These are phyloP conservation scores for Codiaeum variegatum DNA, from an alignment of 441 rosid species.

Conservation along the genomic window DNA sequence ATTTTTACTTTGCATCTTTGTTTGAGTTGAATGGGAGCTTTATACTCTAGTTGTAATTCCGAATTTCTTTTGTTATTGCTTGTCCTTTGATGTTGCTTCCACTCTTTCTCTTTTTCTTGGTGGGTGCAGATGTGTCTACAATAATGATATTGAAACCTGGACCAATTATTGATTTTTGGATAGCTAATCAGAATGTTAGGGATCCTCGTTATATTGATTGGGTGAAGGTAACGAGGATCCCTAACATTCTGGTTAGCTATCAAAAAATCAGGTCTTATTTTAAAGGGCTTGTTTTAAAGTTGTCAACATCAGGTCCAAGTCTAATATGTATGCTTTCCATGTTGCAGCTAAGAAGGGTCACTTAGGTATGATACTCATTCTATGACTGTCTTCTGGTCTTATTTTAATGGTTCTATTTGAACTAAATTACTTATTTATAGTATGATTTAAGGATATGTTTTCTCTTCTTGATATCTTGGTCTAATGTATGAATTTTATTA, in stretches of 20 bases:
- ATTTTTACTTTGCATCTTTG: too few relatives aligned
- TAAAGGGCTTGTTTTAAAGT: too few relatives aligned
- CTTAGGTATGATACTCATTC: conserved; percentile 47
- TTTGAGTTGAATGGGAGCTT: not conserved
- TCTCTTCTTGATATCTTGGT: too few relatives aligned
- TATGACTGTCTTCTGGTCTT: not conserved
- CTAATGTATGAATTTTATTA: too few relatives aligned
- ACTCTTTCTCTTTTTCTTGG: conserved; percentile 3
- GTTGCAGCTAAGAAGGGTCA: conserved; percentile 81
- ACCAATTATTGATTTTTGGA: conserved; percentile 62
- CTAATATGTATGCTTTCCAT: conserved; percentile 74
- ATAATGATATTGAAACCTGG: conserved; percentile 79
- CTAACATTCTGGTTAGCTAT: too few relatives aligned
- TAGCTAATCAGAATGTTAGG: conserved; percentile 56
- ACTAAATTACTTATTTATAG: not conserved
- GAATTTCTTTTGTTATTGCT: not conserved
- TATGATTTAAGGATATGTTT: too few relatives aligned
- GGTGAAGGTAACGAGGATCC: conserved; percentile 77
- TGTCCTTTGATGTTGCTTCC: conserved; percentile 12
- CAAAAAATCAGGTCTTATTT: too few relatives aligned
- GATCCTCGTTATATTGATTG: conserved; percentile 60
- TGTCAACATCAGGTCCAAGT: conserved; percentile 76
- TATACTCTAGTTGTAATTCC: not conserved
- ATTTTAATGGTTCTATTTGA: not conserved
- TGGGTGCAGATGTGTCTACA: conserved; percentile 64